A percentile compares a stretch with the other conserved stretches of the same genome.
phyloP scores from a whole-genome alignment of 768 basidiomycete species.

The Suillus weaverae region DNA sequence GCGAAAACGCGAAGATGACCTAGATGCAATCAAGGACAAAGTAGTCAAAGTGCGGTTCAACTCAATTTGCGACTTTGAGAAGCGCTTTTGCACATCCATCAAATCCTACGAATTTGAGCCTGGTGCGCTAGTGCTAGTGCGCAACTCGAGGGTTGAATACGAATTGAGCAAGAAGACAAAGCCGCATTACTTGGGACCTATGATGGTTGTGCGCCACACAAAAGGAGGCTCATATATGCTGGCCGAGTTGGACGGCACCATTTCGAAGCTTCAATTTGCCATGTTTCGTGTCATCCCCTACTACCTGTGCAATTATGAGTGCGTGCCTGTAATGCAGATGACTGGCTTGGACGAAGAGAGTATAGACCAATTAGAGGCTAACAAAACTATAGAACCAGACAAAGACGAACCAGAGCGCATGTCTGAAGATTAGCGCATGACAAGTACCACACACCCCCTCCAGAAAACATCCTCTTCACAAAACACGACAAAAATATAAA shows the following conservation, averaged over 20 bases:
- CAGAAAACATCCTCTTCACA: no score
- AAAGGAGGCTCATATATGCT: slow-evolving; percentile 25
- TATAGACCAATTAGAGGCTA: no score
- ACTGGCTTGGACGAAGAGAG: no score
- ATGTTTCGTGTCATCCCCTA: no score
- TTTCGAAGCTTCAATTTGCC: no score
- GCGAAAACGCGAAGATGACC: neutral
- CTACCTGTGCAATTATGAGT: no score
- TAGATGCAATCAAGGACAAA: neutral
- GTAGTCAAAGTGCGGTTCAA: neutral
- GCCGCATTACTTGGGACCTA: slow-evolving; percentile 26
- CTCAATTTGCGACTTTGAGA: neutral
- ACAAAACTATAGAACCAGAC: no score
- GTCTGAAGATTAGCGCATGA: no score
- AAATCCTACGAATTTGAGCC: slow-evolving; percentile 25
- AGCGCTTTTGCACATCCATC: slow-evolving; percentile 11
- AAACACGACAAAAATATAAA: no score
- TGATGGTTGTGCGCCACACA: slow-evolving; percentile 21
- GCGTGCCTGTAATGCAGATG: no score
- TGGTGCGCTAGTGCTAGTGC: slow-evolving; percentile 13
- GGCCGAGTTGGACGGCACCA: slow-evolving; percentile 13
- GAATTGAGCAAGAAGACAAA: neutral
- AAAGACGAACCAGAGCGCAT: no score
- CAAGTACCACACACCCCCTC: no score
- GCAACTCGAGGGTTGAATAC: neutral